Percentiles rank a stretch among this genome's conserved stretches.
phyloP scores from a whole-genome alignment of 2,329 filamentous ascomycete species.

The Xylariaceae sp. region DNA sequence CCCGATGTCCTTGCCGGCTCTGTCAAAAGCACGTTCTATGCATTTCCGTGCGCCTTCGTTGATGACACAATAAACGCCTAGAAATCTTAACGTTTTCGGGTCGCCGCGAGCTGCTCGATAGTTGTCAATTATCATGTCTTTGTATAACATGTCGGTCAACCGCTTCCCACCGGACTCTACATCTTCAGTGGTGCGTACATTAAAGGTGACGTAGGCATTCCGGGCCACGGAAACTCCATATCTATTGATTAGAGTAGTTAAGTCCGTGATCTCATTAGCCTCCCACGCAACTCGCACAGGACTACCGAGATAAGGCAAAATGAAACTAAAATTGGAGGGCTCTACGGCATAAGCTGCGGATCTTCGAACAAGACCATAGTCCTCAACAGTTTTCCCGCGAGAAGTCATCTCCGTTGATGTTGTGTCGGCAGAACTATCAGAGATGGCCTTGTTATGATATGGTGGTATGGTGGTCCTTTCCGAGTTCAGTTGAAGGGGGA shows the following conservation, averaged over 20 bases:
- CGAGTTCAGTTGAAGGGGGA: background rate
- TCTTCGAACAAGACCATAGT: background rate
- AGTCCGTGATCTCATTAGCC: background rate
- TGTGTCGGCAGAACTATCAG: background rate
- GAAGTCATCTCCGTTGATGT: background rate
- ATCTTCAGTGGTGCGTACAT: background rate
- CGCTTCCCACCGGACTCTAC: background rate
- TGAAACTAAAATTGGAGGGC: background rate
- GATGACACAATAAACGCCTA: slow-evolving; percentile 1
- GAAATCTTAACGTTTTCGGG: slow-evolving; percentile 8
- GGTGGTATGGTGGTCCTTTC: background rate
- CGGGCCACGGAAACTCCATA: slow-evolving; percentile 8
- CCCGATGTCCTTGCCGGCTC: background rate
- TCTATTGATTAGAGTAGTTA: background rate
- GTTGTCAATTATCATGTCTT: slow-evolving; percentile 22
- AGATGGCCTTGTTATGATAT: background rate
- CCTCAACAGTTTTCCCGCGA: background rate
- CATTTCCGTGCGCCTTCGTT: background rate
- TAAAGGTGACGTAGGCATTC: slow-evolving; percentile 9
- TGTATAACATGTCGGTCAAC: slow-evolving; percentile 10
- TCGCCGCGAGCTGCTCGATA: slow-evolving; percentile 12
- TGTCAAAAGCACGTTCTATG: background rate
- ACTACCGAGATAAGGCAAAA: background rate
- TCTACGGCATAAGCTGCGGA: background rate
- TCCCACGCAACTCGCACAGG: background rate